These are phyloP conservation scores for Smithsoniella earleae DNA, from an alignment of 163 green algal genomes.

Conservation along the genomic window DNA sequence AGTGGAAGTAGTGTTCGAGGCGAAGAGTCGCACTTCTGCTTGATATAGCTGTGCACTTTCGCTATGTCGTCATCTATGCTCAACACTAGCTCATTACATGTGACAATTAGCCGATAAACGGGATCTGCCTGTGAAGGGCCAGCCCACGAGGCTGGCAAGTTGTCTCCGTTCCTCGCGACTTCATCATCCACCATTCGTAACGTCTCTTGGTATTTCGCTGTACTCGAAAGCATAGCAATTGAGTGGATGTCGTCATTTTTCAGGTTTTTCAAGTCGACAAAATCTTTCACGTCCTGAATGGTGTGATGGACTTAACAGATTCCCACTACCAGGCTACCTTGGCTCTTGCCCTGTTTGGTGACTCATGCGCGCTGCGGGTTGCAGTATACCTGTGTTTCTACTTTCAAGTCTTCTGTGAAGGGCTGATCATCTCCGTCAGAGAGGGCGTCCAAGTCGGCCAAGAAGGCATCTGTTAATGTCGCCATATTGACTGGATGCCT, in stretches of 20 bases:
- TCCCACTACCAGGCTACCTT: too few relatives aligned
- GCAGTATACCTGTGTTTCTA: too few relatives aligned
- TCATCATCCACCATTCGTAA: slow-evolving; percentile 39
- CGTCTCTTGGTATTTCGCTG: slow-evolving; percentile 60
- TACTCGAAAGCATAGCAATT: slow-evolving; percentile 65
- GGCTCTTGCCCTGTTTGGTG: too few relatives aligned
- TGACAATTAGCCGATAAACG: slow-evolving; percentile 70
- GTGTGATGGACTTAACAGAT: too few relatives aligned
- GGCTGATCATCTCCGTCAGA: slow-evolving; percentile 71
- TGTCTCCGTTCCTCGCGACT: background rate
- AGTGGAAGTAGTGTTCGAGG: too few relatives aligned
- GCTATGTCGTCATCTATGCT: slow-evolving; percentile 93
- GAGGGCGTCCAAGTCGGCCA: slow-evolving; percentile 91
- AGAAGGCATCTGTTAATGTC: slow-evolving; percentile 82
- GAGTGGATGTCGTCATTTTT: slow-evolving; percentile 72
- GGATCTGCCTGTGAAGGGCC: background rate
- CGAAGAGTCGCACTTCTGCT: slow-evolving; percentile 54
- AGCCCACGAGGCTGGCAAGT: slow-evolving; percentile 26
- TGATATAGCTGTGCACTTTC: slow-evolving; percentile 81
- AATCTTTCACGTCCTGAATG: slow-evolving; percentile 54
- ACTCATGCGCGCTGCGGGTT: too few relatives aligned
- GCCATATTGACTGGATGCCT: too few relatives aligned
- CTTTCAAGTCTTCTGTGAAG: too few relatives aligned
- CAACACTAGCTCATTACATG: slow-evolving; percentile 89
- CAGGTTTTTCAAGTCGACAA: slow-evolving; percentile 53